Percentiles rank a stretch among this genome's conserved stretches.
Conservation (phyloP, 768 basidiomycete species). For the Lactarius trivialis region DNA sequence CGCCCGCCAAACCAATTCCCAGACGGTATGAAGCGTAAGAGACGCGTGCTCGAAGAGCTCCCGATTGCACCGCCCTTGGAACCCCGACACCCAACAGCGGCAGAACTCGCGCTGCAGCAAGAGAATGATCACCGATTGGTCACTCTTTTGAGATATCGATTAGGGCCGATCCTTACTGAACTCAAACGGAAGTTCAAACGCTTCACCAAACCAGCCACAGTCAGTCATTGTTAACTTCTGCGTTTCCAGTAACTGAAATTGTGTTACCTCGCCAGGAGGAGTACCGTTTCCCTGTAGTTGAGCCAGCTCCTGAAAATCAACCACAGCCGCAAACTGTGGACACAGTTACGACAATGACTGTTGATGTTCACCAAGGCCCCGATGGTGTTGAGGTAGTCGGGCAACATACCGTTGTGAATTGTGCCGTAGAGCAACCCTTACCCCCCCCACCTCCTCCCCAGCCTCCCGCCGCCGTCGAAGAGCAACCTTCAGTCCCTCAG, state of each 20-base stretch:
- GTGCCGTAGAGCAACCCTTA: constrained; percentile 2
- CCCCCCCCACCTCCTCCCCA: constrained; percentile 11
- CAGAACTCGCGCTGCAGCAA: constrained; percentile 75
- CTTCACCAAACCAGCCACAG: constrained; percentile 74
- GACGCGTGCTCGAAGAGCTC: constrained; percentile 77
- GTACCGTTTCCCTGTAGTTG: constrained; percentile 47
- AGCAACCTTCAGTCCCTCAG: constrained; percentile 37
- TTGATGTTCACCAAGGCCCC: constrained; percentile 33
- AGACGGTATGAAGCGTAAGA: constrained; percentile 78
- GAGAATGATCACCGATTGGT: constrained; percentile 75
- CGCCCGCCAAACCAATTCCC: constrained; percentile 83
- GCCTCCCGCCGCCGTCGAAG: constrained; percentile 31
- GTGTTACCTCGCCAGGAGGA: constrained; percentile 50
- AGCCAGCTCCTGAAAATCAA: constrained; percentile 22
- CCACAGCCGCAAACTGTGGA: constrained; percentile 28
- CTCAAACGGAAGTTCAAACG: constrained; percentile 89
- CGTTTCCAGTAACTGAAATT: not conserved
- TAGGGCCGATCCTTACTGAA: constrained; percentile 85
- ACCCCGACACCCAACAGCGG: constrained; percentile 71
- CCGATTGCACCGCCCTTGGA: constrained; percentile 87
- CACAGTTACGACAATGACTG: constrained; percentile 32
- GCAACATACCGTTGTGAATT: constrained; percentile 26
- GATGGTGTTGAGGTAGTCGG: constrained; percentile 44
- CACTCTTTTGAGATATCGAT: constrained; percentile 79
- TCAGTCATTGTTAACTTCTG: constrained; percentile 34